Conservation (phyloP, 2,329 filamentous ascomycete species). For the Monosporascus sp. region DNA sequence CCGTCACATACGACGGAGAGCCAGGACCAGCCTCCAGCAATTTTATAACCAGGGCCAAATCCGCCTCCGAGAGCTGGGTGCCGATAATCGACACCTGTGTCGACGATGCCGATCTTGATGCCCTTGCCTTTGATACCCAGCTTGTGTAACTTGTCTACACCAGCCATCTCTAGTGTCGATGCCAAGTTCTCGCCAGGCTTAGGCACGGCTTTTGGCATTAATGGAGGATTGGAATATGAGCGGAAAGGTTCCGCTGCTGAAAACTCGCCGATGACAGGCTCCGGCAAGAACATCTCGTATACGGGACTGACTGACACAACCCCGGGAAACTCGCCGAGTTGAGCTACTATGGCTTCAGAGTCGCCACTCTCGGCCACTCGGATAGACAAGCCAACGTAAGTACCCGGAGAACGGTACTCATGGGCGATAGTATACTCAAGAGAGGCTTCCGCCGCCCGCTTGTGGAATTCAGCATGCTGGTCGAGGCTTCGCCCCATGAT, state of each 20-base stretch:
- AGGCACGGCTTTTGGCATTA: constrained; percentile 5
- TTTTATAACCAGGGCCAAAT: constrained; percentile 9
- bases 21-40: constrained; percentile 10
- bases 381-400: constrained; percentile 9
- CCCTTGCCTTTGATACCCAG: constrained; percentile 11
- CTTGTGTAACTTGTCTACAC: constrained; percentile 10
- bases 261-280: neutral
- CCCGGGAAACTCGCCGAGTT: constrained; percentile 4
- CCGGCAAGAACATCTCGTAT: constrained; percentile 7
- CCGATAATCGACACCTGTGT: constrained; percentile 13
- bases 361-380: neutral
- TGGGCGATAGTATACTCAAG: constrained; percentile 7
- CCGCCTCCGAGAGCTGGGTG: constrained; percentile 10
- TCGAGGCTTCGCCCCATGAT: constrained; percentile 1
- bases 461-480: constrained; percentile 5
- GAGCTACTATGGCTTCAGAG: neutral
- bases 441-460: neutral
- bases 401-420: constrained; percentile 8
- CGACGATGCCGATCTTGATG: constrained; percentile 13
- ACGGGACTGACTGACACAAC: constrained; percentile 10
- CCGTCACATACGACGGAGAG: neutral
- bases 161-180: constrained; percentile 10
- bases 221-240: constrained; percentile 4
- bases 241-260: neutral
- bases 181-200: constrained; percentile 6